Conservation (phyloP, 176 grass and related monocot genomes). For the Triticum turgidum region DNA sequence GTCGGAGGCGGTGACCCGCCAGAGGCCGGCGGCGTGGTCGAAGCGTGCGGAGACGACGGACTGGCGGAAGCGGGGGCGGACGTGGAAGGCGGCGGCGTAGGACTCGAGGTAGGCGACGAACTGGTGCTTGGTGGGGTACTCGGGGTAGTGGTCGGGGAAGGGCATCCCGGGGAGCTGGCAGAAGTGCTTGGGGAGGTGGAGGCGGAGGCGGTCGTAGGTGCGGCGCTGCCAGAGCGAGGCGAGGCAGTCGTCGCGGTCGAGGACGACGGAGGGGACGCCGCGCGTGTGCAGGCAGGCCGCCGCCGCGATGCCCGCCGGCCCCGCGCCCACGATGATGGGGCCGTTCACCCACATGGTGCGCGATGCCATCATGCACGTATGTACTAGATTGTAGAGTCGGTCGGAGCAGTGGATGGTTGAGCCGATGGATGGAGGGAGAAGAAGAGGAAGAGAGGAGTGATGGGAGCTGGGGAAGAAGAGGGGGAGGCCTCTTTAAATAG, state of each 20-base stretch:
- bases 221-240: conserved; percentile 35
- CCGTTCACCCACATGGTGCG: conserved; percentile 29
- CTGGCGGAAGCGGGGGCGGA: background rate
- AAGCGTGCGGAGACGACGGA: conserved; percentile 17
- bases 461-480: background rate
- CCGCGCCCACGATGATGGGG: conserved; percentile 30
- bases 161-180: conserved; percentile 39
- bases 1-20: background rate
- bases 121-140: conserved; percentile 29
- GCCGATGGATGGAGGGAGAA: too few relatives aligned
- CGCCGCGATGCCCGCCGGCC: conserved; percentile 24
- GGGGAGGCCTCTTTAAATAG: background rate
- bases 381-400: background rate
- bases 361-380: background rate
- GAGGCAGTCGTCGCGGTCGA: conserved; percentile 31
- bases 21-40: background rate
- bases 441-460: too few relatives aligned
- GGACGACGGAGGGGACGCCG: conserved; percentile 15
- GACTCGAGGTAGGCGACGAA: conserved; percentile 32
- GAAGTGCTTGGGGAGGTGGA: conserved; percentile 37
- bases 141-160: conserved; percentile 17
- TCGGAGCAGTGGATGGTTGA: background rate
- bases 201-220: conserved; percentile 43
- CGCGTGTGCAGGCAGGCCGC: conserved; percentile 6
- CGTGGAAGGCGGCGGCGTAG: conserved; percentile 15